Evolutionary conservation across 306 rosid species (phyloP), one percentile per base, ranked within the genome.

Genomic region (Fagus crenata): DNA sequence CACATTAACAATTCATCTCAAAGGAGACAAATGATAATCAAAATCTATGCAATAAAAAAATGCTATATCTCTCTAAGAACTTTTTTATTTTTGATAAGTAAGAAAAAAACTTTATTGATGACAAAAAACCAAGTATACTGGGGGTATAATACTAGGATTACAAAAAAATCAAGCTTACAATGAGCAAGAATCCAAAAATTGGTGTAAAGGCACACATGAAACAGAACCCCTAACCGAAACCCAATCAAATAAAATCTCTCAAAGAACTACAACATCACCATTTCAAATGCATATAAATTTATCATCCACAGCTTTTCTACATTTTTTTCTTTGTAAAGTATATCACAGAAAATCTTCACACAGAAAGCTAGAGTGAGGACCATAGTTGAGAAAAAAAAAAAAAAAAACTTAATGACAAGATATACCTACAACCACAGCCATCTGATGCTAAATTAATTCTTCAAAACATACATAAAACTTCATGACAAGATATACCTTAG

Each of bases 401-500:
- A 53, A 2, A 35, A 0, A 5, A 4, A 1, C 2, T 22, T 22
- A 22, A 22, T 22, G 28, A 22, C 28, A 22, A 22, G 28, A 28
- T 12, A 41, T 4, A 31, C 28, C 53, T 31, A 33, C 28, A 58
- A 65, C 3, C 71, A 17, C 7, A 3, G 12, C 2, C 49, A 6
- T 35, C 12, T 2, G 3, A 36, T 36, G 69, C 13, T 6, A 14
- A 59, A 31, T 31, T 7, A 37, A n/a, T 67, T 37, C 49, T 39
- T 67, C 31, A 22, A 37, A n/a, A 36, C 14, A 11, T 33, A n/a
- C 1, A 9, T 6, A 13, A 17, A 53, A 49, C 1, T 32, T 36
- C 53, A 42, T 67, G 28, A 69, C 61, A 71, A 73, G 71, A 31
- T 67, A 70, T 77, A 95, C 97, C 97, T 88, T 82, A 42, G 80